phyloP scores from a whole-genome alignment of 129 eudicot genomes.

The Calendula officinalis region DNA sequence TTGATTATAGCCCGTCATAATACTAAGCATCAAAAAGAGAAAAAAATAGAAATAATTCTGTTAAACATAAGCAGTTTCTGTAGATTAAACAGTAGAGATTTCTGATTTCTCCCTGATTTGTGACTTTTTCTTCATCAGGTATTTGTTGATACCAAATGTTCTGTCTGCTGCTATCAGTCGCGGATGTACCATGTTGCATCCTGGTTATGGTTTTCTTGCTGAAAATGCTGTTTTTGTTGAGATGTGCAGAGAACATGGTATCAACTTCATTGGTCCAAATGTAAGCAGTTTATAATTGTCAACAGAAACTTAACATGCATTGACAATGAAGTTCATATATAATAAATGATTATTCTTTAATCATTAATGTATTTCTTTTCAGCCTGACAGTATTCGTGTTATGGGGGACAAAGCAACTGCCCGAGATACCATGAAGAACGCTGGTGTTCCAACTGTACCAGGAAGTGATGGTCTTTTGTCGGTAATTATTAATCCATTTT shows the following conservation, averaged over 20 bases:
- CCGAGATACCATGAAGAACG: constrained; percentile 91
- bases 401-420: constrained; percentile 97
- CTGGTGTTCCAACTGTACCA: constrained; percentile 96
- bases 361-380: constrained; percentile 35
- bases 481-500: constrained; percentile 34
- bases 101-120: background rate
- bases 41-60: background rate
- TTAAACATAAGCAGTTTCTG: background rate
- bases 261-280: constrained; percentile 91
- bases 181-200: constrained; percentile 96
- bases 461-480: constrained; percentile 88
- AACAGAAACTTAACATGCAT: constrained; percentile 1
- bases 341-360: constrained; percentile 21
- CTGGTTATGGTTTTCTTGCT: constrained; percentile 96
- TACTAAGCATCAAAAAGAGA: background rate
- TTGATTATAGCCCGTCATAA: background rate
- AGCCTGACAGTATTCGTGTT: constrained; percentile 86
- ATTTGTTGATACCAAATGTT: constrained; percentile 79
- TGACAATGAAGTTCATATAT: no score
- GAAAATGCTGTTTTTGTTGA: constrained; percentile 93
- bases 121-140: constrained; percentile 43
- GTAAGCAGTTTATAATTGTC: constrained; percentile 39
- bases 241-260: constrained; percentile 92
- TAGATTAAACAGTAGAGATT: background rate
- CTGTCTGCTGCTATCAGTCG: constrained; percentile 87